A percentile compares a stretch with the other conserved stretches of the same genome.
Evolutionary conservation across 225 moss, liverwort and hornwort species (phyloP).

Genomic region (Takakia lepidozioides): DNA sequence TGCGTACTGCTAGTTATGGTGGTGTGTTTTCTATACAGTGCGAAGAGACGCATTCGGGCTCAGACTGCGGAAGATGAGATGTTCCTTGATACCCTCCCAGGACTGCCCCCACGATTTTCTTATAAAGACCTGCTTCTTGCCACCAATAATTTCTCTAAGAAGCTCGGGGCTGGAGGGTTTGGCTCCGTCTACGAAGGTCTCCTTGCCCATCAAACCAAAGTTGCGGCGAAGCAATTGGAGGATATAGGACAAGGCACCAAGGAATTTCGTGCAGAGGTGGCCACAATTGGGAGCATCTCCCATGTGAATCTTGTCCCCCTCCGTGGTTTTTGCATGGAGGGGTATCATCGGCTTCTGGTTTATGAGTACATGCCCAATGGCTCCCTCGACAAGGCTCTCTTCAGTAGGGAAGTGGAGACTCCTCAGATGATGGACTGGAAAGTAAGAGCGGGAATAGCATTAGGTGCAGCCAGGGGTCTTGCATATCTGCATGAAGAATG

Average conservation of each 20-base stretch:
- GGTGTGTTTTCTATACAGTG: background rate
- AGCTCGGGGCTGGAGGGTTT: slow-evolving; percentile 48
- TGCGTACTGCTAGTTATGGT: background rate
- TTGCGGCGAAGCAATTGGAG: slow-evolving; percentile 63
- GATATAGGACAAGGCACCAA: slow-evolving; percentile 22
- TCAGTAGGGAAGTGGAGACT: slow-evolving; percentile 16
- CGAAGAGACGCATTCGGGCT: background rate
- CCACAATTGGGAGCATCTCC: slow-evolving; percentile 31
- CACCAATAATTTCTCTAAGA: slow-evolving; percentile 42
- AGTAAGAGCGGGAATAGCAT: slow-evolving; percentile 33
- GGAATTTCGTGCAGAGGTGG: slow-evolving; percentile 48
- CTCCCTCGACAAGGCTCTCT: slow-evolving; percentile 52
- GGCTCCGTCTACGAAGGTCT: slow-evolving; percentile 49
- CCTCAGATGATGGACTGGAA: slow-evolving; percentile 21
- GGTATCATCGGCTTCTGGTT: slow-evolving; percentile 42
- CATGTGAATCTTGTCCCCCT: slow-evolving; percentile 48
- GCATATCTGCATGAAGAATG: slow-evolving; percentile 63
- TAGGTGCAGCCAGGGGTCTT: slow-evolving; percentile 51
- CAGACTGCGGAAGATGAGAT: slow-evolving; percentile 4
- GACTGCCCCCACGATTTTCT: slow-evolving; percentile 20
- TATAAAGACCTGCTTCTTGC: slow-evolving; percentile 53
- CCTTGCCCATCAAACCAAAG: slow-evolving; percentile 29
- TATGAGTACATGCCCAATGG: slow-evolving; percentile 57
- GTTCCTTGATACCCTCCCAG: slow-evolving; percentile 2
- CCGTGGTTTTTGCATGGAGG: slow-evolving; percentile 56